Conservation (phyloP, 2,329 filamentous ascomycete species). For the Aspergillus sp. region DNA sequence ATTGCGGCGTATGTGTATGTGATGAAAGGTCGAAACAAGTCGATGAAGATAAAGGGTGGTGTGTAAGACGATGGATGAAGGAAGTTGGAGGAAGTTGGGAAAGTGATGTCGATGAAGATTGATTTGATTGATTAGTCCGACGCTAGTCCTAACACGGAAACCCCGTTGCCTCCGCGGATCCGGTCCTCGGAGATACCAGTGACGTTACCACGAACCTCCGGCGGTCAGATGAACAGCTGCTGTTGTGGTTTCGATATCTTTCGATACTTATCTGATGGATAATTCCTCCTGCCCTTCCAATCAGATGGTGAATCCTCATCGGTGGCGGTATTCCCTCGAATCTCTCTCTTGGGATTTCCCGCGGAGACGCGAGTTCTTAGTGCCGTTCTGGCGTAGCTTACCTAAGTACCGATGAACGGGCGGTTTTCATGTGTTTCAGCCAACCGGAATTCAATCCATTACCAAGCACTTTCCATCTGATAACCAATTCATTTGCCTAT, state of each 20-base stretch:
- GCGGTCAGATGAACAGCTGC: not conserved
- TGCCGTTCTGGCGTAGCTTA: slow-evolving; percentile 1
- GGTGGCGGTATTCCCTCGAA: too few species aligned
- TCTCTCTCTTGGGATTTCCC: not conserved
- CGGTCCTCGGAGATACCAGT: slow-evolving; percentile 20
- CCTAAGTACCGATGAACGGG: slow-evolving; percentile 1
- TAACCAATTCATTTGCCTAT: slow-evolving; percentile 4
- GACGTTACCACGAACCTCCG: not conserved
- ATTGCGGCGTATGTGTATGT: slow-evolving; percentile 32
- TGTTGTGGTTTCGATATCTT: not conserved
- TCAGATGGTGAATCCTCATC: not conserved
- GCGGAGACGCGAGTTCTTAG: slow-evolving; percentile 1
- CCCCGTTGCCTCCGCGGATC: slow-evolving; percentile 15
- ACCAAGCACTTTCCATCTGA: slow-evolving; percentile 11
- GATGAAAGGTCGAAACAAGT: slow-evolving; percentile 1
- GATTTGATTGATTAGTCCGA: slow-evolving; percentile 10
- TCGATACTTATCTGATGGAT: not conserved
- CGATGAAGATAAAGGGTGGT: slow-evolving; percentile 22
- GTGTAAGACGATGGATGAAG: slow-evolving; percentile 11
- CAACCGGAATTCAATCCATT: slow-evolving; percentile 7
- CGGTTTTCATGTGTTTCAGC: not conserved
- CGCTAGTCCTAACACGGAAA: slow-evolving; percentile 11
- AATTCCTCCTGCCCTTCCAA: not conserved
- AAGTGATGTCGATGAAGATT: slow-evolving; percentile 11
- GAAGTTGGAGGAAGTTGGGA: slow-evolving; percentile 10